Conservation (phyloP, 2,329 filamentous ascomycete species). For the Metarhizium sp. region DNA sequence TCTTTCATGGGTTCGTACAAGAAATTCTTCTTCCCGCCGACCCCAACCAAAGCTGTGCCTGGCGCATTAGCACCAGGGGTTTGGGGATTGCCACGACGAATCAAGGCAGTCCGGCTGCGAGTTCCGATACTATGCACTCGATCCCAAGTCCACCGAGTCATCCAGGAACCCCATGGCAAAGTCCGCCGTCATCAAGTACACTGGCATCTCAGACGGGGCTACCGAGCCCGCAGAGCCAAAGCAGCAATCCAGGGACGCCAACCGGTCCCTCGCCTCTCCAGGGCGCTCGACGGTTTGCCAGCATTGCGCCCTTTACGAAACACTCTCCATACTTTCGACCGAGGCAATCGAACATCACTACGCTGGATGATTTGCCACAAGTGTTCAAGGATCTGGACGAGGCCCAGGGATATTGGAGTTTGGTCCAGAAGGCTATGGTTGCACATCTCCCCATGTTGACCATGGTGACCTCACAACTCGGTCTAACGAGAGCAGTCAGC, state of each 20-base stretch:
- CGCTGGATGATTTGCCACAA: slow-evolving; percentile 22
- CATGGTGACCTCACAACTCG: slow-evolving; percentile 20
- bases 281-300: slow-evolving; percentile 15
- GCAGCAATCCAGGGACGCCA: slow-evolving; percentile 15
- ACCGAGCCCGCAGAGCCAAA: slow-evolving; percentile 25
- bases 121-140: background rate
- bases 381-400: slow-evolving; percentile 24
- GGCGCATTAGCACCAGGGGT: background rate
- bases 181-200: slow-evolving; percentile 3
- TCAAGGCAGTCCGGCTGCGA: background rate
- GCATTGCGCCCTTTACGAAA: slow-evolving; percentile 27
- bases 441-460: slow-evolving; percentile 26
- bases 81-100: background rate
- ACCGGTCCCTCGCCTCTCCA: slow-evolving; percentile 10
- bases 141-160: slow-evolving; percentile 16
- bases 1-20: slow-evolving; percentile 29
- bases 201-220: slow-evolving; percentile 12
- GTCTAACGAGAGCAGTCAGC: slow-evolving; percentile 16
- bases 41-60: background rate
- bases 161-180: slow-evolving; percentile 17
- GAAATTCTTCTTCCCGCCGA: slow-evolving; percentile 22
- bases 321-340: slow-evolving; percentile 27
- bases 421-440: slow-evolving; percentile 28
- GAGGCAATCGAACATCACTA: slow-evolving; percentile 19
- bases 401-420: slow-evolving; percentile 27